Evolutionary conservation across 768 basidiomycete genomes (phyloP).

Genomic region (Pilatotrama ljubarskyi): DNA sequence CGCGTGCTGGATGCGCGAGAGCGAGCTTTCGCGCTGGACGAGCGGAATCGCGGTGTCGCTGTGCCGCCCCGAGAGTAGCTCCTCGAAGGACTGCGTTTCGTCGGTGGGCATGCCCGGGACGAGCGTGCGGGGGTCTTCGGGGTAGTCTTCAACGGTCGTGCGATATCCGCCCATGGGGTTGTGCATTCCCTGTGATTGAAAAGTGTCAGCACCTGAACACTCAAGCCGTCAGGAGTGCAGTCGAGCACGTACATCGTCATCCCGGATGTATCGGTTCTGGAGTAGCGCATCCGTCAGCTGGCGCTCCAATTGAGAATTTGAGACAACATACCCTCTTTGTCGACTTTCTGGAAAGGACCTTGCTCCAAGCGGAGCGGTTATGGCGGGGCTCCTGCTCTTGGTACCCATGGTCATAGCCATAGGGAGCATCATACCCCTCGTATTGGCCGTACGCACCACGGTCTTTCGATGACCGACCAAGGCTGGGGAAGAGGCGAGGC

Average conservation of each 20-base stretch:
- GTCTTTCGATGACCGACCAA: constrained; percentile 28
- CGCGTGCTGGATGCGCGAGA: constrained; percentile 28
- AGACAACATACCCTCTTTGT: constrained; percentile 15
- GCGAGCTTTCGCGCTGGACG: constrained; percentile 32
- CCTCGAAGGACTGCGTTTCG: constrained; percentile 21
- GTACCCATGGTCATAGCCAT: constrained; percentile 25
- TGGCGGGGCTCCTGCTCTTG: constrained; percentile 17
- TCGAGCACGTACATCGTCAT: not conserved
- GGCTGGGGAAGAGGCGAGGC: constrained; percentile 30
- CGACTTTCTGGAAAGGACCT: constrained; percentile 21
- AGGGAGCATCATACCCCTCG: constrained; percentile 22
- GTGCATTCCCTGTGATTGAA: not conserved
- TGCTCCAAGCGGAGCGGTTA: constrained; percentile 27
- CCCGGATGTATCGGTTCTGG: not conserved
- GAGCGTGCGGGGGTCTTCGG: constrained; percentile 10
- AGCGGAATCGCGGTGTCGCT: constrained; percentile 26
- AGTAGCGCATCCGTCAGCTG: not conserved
- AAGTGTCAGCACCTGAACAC: not conserved
- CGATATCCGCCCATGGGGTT: constrained; percentile 6
- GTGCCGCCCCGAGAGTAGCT: constrained; percentile 13
- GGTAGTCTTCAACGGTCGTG: constrained; percentile 20
- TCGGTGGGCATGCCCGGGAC: constrained; percentile 3
- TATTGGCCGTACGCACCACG: constrained; percentile 13
- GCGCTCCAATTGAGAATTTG: not conserved
- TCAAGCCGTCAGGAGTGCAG: too few species aligned